phyloP scores from a whole-genome alignment of 306 rosid genomes.

The Lithocarpus polystachyus region DNA sequence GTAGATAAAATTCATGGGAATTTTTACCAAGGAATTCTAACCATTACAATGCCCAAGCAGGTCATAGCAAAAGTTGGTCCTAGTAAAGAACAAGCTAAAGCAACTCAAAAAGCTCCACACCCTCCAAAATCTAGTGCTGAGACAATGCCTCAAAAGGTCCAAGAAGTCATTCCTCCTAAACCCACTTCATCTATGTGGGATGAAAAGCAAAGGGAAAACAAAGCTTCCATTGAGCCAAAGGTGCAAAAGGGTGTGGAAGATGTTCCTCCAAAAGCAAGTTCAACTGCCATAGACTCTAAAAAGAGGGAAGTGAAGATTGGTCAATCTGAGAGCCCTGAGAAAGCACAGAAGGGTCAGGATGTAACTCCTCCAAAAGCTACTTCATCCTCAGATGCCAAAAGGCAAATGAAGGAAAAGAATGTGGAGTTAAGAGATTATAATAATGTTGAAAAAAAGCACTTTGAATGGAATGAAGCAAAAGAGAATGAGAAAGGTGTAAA shows the following conservation, averaged over 20 bases:
- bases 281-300: not conserved
- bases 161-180: slow-evolving; percentile 13
- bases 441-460: too few species aligned
- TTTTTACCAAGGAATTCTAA: slow-evolving; percentile 33
- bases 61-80: not conserved
- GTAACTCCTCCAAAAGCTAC: slow-evolving; percentile 21
- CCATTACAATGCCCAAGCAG: slow-evolving; percentile 50
- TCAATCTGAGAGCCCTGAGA: not conserved
- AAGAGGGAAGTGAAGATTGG: slow-evolving; percentile 13
- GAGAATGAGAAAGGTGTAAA: slow-evolving; percentile 14
- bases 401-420: slow-evolving; percentile 6
- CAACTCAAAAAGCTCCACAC: slow-evolving; percentile 13
- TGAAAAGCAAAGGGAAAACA: slow-evolving; percentile 19
- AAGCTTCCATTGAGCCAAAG: not conserved
- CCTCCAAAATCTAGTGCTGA: slow-evolving; percentile 7
- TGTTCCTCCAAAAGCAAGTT: not conserved
- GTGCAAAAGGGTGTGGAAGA: slow-evolving; percentile 7
- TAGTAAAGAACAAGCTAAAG: slow-evolving; percentile 14
- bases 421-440: not conserved
- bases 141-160: slow-evolving; percentile 7
- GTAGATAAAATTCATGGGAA: slow-evolving; percentile 28
- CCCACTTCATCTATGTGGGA: slow-evolving; percentile 6
- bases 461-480: not conserved
- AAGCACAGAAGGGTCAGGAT: slow-evolving; percentile 16
- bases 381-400: not conserved